phyloP scores from a whole-genome alignment of 1,284 basidiomycete genomes.

The Fomitopsis pinicola region DNA sequence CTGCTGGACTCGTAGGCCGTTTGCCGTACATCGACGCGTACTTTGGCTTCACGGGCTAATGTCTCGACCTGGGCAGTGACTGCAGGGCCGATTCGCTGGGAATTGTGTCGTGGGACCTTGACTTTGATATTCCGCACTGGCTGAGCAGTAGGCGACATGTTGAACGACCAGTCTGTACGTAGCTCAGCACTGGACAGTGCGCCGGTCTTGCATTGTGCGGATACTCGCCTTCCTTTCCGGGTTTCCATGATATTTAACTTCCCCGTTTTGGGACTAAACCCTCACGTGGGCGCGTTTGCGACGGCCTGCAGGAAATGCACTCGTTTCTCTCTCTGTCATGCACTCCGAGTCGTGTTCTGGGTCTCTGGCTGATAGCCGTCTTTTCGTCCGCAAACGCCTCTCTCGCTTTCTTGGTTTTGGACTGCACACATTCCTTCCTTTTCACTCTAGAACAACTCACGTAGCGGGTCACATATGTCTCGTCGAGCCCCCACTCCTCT shows the following conservation, averaged over 20 bases:
- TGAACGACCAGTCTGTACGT: not conserved
- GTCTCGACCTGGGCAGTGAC: slow-evolving; percentile 54
- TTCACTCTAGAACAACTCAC: too few relatives aligned
- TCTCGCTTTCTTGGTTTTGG: not conserved
- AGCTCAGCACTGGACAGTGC: too few relatives aligned
- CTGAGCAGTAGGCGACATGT: slow-evolving; percentile 53
- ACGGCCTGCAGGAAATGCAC: not conserved
- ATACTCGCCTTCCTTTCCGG: too few relatives aligned
- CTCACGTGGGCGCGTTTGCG: slow-evolving; percentile 2
- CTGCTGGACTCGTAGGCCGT: slow-evolving; percentile 52
- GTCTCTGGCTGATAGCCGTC: not conserved
- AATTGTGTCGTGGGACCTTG: slow-evolving; percentile 69
- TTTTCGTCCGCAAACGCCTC: not conserved
- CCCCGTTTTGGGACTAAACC: not conserved
- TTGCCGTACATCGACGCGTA: slow-evolving; percentile 55
- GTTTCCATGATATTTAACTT: not conserved
- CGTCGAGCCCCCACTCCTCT: slow-evolving; percentile 17
- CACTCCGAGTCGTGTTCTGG: not conserved
- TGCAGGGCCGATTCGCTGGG: slow-evolving; percentile 62
- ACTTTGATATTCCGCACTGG: slow-evolving; percentile 50
- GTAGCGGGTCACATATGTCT: slow-evolving; percentile 11
- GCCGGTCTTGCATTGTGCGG: not conserved
- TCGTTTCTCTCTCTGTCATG: not conserved
- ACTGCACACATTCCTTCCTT: not conserved
- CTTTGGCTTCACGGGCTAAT: slow-evolving; percentile 43